Evolutionary conservation across 2,329 filamentous ascomycete genomes (phyloP), one percentile per base, ranked within the genome.

Genomic region (Trichoderma aggressivum): DNA sequence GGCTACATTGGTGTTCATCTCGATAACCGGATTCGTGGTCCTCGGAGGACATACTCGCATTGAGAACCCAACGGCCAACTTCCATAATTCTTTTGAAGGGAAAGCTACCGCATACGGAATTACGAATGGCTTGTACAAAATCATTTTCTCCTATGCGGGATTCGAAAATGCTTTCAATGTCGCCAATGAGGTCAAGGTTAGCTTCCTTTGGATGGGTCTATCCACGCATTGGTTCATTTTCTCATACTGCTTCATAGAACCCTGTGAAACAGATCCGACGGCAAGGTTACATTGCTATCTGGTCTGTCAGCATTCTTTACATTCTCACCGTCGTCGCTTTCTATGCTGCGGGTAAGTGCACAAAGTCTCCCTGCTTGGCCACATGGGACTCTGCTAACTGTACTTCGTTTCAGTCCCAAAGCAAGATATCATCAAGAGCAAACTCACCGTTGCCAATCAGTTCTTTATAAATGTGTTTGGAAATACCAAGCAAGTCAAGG

Each of bases 391-490:
- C 32, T 50, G 5, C 50, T 70, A 36, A 63, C 43, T 7, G 10
- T n/a, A n/a, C 5, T 24, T 11, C 12, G 7, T 24, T 18, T 21
- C 58, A 81, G 85, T 89, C 0, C 82, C 85, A 1, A 88, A 87
- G 71, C 80, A 84, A 7, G 82, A 86, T n/a, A 85, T 90, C n/a
- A 75, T 83, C 0, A 77, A 80, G 0, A 88, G 87, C 2, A 84
- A 83, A 7, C 82, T 87, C 73, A 84, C 88, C 7, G 86, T 87
- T 0, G 88, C 89, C 0, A 82, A 84, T 21, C 77, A 89, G 7
- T 89, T 90, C 78, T 91, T 91, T 76, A 79, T 83, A 7, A 84
- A 85, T 1, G 85, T 89, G 0, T 90, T 90, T 66, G 87, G 88
- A 0, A 77, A 78, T 2, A 80, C 80, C 34, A 76, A 80, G 2